Evolutionary conservation across 78 protist species (phyloP).

Genomic region (Chrysochromulina parva): DNA sequence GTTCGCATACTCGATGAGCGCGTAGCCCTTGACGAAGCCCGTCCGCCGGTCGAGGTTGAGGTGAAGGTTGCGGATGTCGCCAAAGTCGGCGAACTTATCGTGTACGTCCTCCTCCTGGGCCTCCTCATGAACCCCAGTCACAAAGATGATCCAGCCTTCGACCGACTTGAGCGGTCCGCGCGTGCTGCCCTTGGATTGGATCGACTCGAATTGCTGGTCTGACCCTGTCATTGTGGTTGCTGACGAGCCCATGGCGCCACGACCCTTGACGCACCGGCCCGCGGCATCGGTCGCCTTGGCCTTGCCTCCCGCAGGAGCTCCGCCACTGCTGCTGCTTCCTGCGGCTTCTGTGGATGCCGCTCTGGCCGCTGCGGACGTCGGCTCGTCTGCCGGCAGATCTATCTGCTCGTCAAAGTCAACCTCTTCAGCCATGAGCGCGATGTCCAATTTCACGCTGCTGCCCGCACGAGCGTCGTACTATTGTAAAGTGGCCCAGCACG

Average conservation of each 20-base stretch:
- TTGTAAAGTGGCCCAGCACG: no score
- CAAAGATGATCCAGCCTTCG: constrained; percentile 90
- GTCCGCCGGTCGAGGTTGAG: constrained; percentile 87
- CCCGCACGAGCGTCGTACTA: no score
- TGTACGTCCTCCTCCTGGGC: constrained; percentile 82
- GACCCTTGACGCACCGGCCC: constrained; percentile 6
- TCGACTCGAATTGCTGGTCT: background rate
- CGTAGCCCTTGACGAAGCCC: constrained; percentile 81
- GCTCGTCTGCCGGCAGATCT: background rate
- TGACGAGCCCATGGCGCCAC: background rate
- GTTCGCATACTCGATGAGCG: constrained; percentile 45
- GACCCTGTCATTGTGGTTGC: background rate
- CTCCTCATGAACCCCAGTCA: constrained; percentile 83
- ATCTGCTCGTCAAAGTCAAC: background rate
- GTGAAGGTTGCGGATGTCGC: constrained; percentile 80
- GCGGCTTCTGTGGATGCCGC: no score
- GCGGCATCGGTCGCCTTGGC: background rate
- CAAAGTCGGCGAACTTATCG: constrained; percentile 82
- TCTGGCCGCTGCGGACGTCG: no score
- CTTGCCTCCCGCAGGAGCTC: no score
- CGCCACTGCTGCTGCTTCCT: no score
- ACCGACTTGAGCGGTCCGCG: constrained; percentile 49
- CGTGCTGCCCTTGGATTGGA: background rate
- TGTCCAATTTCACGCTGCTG: no score
- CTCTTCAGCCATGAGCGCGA: background rate